Evolutionary conservation across 495 filamentous ascomycete species (phyloP), one percentile per base, ranked within the genome.

Genomic region (Penicillium paxilli): DNA sequence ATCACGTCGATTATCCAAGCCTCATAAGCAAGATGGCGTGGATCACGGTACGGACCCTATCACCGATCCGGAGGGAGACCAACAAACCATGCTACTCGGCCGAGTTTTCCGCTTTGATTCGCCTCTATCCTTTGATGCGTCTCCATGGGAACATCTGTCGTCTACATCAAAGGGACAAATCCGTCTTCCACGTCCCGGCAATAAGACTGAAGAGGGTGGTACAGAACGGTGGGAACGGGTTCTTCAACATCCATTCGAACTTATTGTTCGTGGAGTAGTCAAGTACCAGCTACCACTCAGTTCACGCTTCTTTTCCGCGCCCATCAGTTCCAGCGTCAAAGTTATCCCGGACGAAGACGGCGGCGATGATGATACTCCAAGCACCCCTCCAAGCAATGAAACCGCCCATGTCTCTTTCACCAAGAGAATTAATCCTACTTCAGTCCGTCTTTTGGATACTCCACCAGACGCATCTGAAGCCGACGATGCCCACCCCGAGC

Each of bases 201-300:
- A 98, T 65, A 85, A 85, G 52, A 98, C 95, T 0, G 87, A 89
- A 61, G 83, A 87, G 47, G 88, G 90, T 21, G 94, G 94, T 16
- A 87, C 84, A 0, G 90, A 91, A 67, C 83, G 93, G 48, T 98
- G 94, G 94, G 92, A 97, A 67, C 81, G 83, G 40, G 91, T 98
- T 23, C 72, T 98, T 23, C 80, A 92, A 60, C 86, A 97, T 71
- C 88, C 92, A 26, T 98, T 98, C 56, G 89, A 95, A 51, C 76
- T 98, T 47, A 91, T 96, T 52, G 84, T 98, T 24, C 84, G 92
- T 47, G 94, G 94, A 32, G 86, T 92, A 6, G 71, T 98, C 62
- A 90, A 89, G 66, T 98, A 98, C 63, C 86, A 88, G 24, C 76
- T 97, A 17, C 94, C 94, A 10, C 76, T 98, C 47, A 92, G 82